These are phyloP conservation scores for Coemansia sp. DNA, from an alignment of 192 early-diverging fungal genomes.

Conservation along the genomic window DNA sequence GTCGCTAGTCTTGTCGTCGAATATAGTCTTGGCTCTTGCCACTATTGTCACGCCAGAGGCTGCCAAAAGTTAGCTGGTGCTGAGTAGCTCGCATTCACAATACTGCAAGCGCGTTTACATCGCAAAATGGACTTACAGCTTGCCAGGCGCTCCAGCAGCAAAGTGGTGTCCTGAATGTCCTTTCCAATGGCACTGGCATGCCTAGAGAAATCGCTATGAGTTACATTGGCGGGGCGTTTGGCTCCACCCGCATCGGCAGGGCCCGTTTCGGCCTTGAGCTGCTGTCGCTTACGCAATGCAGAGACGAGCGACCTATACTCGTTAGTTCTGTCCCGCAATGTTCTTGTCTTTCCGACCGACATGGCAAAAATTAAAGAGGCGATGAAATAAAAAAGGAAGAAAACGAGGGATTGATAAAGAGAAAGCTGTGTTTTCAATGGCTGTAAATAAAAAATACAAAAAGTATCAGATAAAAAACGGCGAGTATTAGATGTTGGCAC, in stretches of 20 bases:
- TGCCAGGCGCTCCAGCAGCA: slow-evolving; percentile 82
- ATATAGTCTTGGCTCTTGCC: slow-evolving; percentile 93
- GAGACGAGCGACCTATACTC: slow-evolving; percentile 86
- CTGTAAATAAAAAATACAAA: neutral
- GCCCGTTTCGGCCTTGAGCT: slow-evolving; percentile 19
- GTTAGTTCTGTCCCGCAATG: slow-evolving; percentile 67
- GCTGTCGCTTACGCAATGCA: slow-evolving; percentile 56
- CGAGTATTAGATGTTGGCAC: neutral
- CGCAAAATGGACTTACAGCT: slow-evolving; percentile 53
- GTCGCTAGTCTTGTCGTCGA: slow-evolving; percentile 95
- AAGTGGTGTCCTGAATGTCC: slow-evolving; percentile 82
- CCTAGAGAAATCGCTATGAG: slow-evolving; percentile 74
- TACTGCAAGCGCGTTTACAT: neutral
- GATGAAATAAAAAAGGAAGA: neutral
- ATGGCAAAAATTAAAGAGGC: slow-evolving; percentile 8
- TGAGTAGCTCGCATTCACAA: neutral
- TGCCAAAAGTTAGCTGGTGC: neutral
- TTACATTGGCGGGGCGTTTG: slow-evolving; percentile 27
- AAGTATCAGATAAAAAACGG: neutral
- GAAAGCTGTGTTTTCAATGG: too few species aligned
- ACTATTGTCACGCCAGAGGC: slow-evolving; percentile 48
- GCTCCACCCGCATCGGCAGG: neutral
- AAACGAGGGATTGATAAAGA: neutral
- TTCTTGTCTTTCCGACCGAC: slow-evolving; percentile 29
- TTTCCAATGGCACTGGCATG: slow-evolving; percentile 80